These are phyloP conservation scores for Elsinoe batatas DNA, from an alignment of 2,329 filamentous ascomycete species.

Conservation along the genomic window DNA sequence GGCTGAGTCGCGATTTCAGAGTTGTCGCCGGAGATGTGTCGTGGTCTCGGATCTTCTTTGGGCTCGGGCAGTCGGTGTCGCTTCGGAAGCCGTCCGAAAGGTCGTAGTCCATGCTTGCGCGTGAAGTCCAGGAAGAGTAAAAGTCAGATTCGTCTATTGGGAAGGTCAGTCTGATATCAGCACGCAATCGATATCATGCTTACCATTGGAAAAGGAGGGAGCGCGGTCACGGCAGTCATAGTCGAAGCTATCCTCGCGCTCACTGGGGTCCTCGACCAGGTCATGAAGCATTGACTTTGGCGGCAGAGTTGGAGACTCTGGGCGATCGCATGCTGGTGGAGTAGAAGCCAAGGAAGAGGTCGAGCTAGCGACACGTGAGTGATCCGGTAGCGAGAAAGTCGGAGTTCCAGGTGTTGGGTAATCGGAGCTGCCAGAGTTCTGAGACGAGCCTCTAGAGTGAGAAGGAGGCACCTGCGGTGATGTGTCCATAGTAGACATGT, in stretches of 20 bases:
- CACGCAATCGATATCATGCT: background rate
- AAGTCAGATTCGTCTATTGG: conserved; percentile 12
- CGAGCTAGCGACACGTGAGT: conserved; percentile 61
- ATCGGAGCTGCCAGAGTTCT: conserved; percentile 41
- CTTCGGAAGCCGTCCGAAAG: conserved; percentile 52
- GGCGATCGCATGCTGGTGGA: conserved; percentile 41
- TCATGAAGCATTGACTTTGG: conserved; percentile 64
- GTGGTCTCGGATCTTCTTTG: conserved; percentile 47
- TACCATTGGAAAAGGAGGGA: conserved; percentile 61
- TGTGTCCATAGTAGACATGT: background rate
- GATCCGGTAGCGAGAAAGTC: conserved; percentile 54
- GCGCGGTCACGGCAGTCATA: conserved; percentile 22
- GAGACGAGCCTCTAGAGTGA: conserved; percentile 29
- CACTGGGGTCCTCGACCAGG: conserved; percentile 72
- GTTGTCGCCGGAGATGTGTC: conserved; percentile 50
- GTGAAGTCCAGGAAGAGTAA: conserved; percentile 15
- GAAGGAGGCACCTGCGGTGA: conserved; percentile 16
- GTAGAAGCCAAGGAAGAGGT: conserved; percentile 64
- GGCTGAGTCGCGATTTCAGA: conserved; percentile 56
- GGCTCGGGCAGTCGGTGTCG: conserved; percentile 44
- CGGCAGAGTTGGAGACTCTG: conserved; percentile 48
- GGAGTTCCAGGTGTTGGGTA: conserved; percentile 61
- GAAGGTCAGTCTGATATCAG: background rate
- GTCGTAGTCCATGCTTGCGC: conserved; percentile 52
- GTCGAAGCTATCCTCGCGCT: conserved; percentile 48